Percentiles rank a stretch among this genome's conserved stretches.
Evolutionary conservation across 1,139 yeast species (phyloP).

Genomic region (Komagataea norvegica): DNA sequence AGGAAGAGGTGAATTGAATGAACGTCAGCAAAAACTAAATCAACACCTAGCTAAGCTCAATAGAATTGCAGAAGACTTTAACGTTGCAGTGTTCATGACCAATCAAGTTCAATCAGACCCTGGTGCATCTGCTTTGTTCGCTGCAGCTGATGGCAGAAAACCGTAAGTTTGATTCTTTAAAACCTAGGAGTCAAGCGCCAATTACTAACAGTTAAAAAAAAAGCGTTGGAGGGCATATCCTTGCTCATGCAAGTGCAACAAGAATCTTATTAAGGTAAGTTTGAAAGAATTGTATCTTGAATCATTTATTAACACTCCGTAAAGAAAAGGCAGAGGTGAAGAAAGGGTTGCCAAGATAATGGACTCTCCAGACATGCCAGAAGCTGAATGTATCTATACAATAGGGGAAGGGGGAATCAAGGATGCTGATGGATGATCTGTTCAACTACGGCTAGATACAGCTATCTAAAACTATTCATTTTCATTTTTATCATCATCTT

Average conservation of each 20-base stretch:
- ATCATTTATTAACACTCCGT: no score
- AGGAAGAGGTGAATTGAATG: constrained; percentile 59
- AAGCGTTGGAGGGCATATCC: constrained; percentile 55
- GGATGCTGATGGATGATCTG: constrained; percentile 35
- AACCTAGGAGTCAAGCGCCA: neutral
- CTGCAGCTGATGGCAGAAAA: constrained; percentile 60
- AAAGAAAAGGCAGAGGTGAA: constrained; percentile 58
- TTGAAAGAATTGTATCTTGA: no score
- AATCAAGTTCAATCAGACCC: constrained; percentile 68
- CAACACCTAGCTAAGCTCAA: constrained; percentile 51
- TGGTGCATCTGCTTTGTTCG: constrained; percentile 61
- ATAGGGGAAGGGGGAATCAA: constrained; percentile 50
- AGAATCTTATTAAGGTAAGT: constrained; percentile 41
- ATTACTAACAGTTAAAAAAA: constrained; percentile 1
- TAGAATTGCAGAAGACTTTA: constrained; percentile 54
- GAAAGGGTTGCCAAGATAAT: constrained; percentile 60
- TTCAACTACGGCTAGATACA: no score
- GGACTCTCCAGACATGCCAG: constrained; percentile 63
- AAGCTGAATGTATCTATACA: constrained; percentile 49
- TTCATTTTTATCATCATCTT: no score
- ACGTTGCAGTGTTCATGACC: constrained; percentile 54
- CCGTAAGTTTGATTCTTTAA: constrained; percentile 36
- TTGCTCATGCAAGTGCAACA: constrained; percentile 64
- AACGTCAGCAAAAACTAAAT: constrained; percentile 54
- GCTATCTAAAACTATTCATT: no score